These are phyloP conservation scores for Naganishia sp. DNA, from an alignment of 1,284 basidiomycete species.

Conservation along the genomic window DNA sequence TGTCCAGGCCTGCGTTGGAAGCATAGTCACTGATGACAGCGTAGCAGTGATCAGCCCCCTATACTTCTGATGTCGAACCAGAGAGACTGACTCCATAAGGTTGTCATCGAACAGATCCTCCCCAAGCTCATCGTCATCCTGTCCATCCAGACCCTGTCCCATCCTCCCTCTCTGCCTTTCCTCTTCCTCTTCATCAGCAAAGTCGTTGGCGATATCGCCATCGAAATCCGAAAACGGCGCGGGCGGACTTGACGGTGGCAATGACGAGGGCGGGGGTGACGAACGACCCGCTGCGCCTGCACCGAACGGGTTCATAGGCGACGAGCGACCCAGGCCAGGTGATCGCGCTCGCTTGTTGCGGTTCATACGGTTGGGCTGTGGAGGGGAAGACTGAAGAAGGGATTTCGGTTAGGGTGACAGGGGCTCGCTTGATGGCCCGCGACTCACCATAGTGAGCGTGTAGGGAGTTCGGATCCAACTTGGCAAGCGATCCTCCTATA, in stretches of 20 bases:
- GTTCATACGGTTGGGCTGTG: constrained; percentile 11
- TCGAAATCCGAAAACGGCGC: constrained; percentile 84
- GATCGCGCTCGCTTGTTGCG: constrained; percentile 49
- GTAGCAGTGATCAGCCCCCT: neutral
- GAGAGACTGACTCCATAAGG: constrained; percentile 66
- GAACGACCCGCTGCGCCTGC: constrained; percentile 44
- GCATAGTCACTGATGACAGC: constrained; percentile 75
- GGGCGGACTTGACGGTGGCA: constrained; percentile 67
- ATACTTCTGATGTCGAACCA: neutral
- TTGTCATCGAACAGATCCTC: constrained; percentile 90
- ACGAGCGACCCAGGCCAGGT: constrained; percentile 32
- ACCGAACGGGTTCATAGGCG: constrained; percentile 29
- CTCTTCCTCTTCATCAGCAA: constrained; percentile 64
- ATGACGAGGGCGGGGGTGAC: constrained; percentile 48
- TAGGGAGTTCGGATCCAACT: no score
- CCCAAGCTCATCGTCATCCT: constrained; percentile 75
- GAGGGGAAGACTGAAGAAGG: constrained; percentile 12
- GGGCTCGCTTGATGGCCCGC: neutral
- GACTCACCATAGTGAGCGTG: constrained; percentile 16
- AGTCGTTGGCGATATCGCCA: constrained; percentile 72
- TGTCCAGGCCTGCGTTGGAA: constrained; percentile 76
- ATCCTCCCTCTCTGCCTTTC: constrained; percentile 59
- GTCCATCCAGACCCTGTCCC: constrained; percentile 56
- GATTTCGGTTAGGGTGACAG: neutral
- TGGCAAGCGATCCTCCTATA: no score